Percentiles rank a stretch among this genome's conserved stretches.
These are phyloP conservation scores for Russula abietina DNA, from an alignment of 768 basidiomycete genomes.

Conservation along the genomic window DNA sequence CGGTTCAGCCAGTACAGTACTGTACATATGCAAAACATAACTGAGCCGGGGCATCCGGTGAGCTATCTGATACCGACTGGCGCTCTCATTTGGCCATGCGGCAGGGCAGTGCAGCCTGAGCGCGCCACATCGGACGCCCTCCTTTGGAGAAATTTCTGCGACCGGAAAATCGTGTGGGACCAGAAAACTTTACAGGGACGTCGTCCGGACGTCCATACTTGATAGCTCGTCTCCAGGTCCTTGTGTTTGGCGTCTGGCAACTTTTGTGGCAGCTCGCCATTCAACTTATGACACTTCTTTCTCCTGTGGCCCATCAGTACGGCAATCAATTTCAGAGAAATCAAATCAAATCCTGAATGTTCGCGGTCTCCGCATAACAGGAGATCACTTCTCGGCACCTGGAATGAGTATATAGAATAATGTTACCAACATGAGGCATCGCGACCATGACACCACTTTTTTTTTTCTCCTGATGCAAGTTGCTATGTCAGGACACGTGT, in stretches of 20 bases:
- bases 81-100: neutral
- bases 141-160: neutral
- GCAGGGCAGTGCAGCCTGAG: neutral
- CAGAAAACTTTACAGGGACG: neutral
- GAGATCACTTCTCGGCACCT: neutral
- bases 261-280: neutral
- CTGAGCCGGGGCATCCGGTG: neutral
- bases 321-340: neutral
- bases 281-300: neutral
- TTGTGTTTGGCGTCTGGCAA: neutral
- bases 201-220: too few species aligned
- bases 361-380: neutral
- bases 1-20: too few species aligned
- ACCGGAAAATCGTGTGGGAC: neutral
- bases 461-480: constrained; percentile 12
- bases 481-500: constrained; percentile 6
- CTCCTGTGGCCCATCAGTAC: constrained; percentile 1
- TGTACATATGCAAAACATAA: neutral
- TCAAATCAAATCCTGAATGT: neutral
- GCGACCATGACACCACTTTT: constrained; percentile 11
- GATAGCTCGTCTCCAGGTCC: constrained; percentile 10
- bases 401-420: neutral
- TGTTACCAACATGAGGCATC: neutral
- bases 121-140: neutral
- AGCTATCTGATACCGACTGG: neutral